Evolutionary conservation across 2,329 filamentous ascomycete genomes (phyloP).

Genomic region (Cercospora janseana): DNA sequence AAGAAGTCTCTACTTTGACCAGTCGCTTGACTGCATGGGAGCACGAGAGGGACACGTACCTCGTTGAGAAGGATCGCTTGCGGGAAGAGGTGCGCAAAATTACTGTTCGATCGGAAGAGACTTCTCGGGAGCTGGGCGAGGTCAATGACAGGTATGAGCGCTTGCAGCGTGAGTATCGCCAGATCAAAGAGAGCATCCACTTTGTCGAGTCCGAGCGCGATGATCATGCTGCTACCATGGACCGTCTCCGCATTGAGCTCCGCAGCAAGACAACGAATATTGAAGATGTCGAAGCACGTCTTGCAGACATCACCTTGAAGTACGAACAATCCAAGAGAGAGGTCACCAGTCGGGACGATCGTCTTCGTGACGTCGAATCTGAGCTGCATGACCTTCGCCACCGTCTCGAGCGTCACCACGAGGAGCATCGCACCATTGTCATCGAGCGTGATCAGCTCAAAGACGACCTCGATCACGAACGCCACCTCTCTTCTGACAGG

Average conservation of each 20-base stretch:
- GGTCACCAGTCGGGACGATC: conserved; percentile 29
- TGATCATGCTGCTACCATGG: conserved; percentile 32
- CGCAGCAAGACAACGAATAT: conserved; percentile 28
- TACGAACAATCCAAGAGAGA: conserved; percentile 32
- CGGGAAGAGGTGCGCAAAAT: conserved; percentile 33
- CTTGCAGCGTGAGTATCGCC: conserved; percentile 30
- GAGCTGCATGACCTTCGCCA: conserved; percentile 29
- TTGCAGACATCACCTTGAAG: conserved; percentile 27
- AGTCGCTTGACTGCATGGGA: conserved; percentile 32
- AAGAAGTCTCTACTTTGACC: conserved; percentile 30
- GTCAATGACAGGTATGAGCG: conserved; percentile 31
- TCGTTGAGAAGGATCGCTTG: conserved; percentile 33
- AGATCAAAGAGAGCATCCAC: conserved; percentile 30
- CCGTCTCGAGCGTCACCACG: conserved; percentile 29
- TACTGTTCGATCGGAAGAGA: conserved; percentile 28
- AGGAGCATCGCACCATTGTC: conserved; percentile 30
- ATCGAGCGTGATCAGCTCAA: conserved; percentile 31
- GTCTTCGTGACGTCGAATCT: conserved; percentile 29
- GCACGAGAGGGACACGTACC: conserved; percentile 29
- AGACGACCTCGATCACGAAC: conserved; percentile 32
- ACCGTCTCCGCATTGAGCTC: conserved; percentile 32
- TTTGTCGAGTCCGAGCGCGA: conserved; percentile 34
- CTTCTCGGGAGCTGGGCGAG: conserved; percentile 27
- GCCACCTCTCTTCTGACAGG: conserved; percentile 27
- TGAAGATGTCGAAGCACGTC: conserved; percentile 29